A percentile compares a stretch with the other conserved stretches of the same genome.
Evolutionary conservation across 169 alveolate genomes (phyloP).

Genomic region (Babesia divergens): DNA sequence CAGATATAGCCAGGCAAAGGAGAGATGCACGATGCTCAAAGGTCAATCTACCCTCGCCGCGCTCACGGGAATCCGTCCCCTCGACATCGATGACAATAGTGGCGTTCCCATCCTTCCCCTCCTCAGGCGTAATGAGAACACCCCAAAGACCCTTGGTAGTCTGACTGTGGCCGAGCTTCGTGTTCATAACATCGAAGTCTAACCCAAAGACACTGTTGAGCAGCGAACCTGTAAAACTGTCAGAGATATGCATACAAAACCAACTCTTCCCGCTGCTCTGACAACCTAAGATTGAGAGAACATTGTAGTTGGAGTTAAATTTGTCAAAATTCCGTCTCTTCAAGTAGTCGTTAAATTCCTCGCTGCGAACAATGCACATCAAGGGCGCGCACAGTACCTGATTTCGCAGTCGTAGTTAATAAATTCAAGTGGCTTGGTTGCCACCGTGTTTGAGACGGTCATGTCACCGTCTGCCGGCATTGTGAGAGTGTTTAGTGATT

Average conservation of each 20-base stretch:
- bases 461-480: background rate
- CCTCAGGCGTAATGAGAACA: conserved; percentile 61
- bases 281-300: conserved; percentile 84
- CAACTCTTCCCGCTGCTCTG: conserved; percentile 91
- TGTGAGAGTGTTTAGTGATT: background rate
- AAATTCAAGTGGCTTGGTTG: conserved; percentile 48
- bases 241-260: background rate
- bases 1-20: conserved; percentile 86
- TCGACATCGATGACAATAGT: conserved; percentile 85
- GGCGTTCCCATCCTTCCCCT: conserved; percentile 48
- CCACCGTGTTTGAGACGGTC: background rate
- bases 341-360: conserved; percentile 35
- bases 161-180: conserved; percentile 84
- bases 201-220: conserved; percentile 81
- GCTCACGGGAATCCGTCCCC: conserved; percentile 87
- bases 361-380: conserved; percentile 14
- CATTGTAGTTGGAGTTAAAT: conserved; percentile 74
- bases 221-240: conserved; percentile 65
- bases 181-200: conserved; percentile 83
- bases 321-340: conserved; percentile 57
- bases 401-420: conserved; percentile 57
- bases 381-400: conserved; percentile 4
- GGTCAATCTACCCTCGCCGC: conserved; percentile 85
- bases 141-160: conserved; percentile 90
- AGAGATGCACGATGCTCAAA: conserved; percentile 87